Percentiles rank a stretch among this genome's conserved stretches.
Evolutionary conservation across 2,329 filamentous ascomycete genomes (phyloP).

Genomic region (Berkeleyomyces basicola): DNA sequence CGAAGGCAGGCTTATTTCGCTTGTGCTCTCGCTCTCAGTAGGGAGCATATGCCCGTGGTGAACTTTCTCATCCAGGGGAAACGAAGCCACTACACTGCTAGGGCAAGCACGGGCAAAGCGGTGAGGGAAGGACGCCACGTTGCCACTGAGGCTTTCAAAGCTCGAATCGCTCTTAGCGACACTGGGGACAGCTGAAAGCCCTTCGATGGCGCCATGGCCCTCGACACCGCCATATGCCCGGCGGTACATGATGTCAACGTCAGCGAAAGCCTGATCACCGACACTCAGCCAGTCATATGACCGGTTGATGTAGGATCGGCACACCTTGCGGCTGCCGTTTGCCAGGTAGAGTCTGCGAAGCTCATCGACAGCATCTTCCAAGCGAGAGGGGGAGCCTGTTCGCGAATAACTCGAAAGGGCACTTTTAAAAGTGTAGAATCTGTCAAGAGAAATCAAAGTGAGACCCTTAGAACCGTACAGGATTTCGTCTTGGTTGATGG

Average conservation of each 20-base stretch:
- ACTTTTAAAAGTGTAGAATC: constrained; percentile 47
- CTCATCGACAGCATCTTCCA: constrained; percentile 47
- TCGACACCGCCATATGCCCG: constrained; percentile 36
- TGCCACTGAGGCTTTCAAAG: background rate
- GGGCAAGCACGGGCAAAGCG: background rate
- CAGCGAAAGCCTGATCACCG: constrained; percentile 30
- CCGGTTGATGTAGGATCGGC: constrained; percentile 33
- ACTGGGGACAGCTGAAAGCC: constrained; percentile 16
- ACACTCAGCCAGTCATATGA: constrained; percentile 43
- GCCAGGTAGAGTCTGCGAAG: constrained; percentile 42
- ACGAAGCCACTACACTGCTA: background rate
- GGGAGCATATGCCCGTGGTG: background rate
- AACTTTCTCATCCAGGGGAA: background rate
- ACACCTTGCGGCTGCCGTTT: constrained; percentile 32
- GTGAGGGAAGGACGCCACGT: background rate
- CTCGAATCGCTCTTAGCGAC: background rate
- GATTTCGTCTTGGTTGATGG: constrained; percentile 41
- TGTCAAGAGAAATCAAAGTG: constrained; percentile 42
- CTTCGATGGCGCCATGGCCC: constrained; percentile 30
- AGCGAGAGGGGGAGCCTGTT: constrained; percentile 26
- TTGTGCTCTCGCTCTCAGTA: constrained; percentile 5
- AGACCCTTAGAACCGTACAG: constrained; percentile 44
- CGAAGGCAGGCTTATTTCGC: constrained; percentile 9
- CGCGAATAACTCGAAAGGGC: constrained; percentile 40
- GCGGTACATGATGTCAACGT: constrained; percentile 40